These are phyloP conservation scores for Trichocladium antarcticum DNA, from an alignment of 495 filamentous ascomycete genomes.

Conservation along the genomic window DNA sequence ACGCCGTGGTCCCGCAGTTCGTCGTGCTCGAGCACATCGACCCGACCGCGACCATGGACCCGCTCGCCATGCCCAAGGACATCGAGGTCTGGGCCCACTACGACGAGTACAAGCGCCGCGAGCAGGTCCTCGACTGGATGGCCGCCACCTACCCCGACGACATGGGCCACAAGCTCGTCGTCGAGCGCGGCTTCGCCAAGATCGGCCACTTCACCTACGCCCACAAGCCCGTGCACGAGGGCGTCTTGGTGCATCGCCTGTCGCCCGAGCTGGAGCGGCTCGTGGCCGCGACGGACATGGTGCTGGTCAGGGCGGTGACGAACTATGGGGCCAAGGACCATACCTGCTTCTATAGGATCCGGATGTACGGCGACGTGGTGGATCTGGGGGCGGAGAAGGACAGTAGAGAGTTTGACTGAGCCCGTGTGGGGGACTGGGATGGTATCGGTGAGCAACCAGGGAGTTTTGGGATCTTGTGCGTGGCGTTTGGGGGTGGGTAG, in stretches of 20 bases:
- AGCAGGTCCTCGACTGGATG: slow-evolving; percentile 25
- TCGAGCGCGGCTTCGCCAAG: slow-evolving; percentile 37
- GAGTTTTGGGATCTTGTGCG: background rate
- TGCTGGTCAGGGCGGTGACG: slow-evolving; percentile 41
- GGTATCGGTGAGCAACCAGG: no score
- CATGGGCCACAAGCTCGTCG: slow-evolving; percentile 7
- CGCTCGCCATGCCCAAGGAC: slow-evolving; percentile 44
- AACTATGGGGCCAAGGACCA: slow-evolving; percentile 45
- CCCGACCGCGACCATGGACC: slow-evolving; percentile 40
- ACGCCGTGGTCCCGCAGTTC: slow-evolving; percentile 41
- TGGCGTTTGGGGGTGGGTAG: background rate
- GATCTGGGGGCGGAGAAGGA: background rate
- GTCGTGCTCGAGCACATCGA: slow-evolving; percentile 55
- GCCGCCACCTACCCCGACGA: slow-evolving; percentile 19
- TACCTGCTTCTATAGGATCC: slow-evolving; percentile 52
- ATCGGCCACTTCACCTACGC: slow-evolving; percentile 43
- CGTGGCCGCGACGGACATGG: slow-evolving; percentile 26
- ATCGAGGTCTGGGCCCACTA: slow-evolving; percentile 50
- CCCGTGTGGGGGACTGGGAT: no score
- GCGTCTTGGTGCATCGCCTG: slow-evolving; percentile 42
- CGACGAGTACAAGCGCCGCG: slow-evolving; percentile 22
- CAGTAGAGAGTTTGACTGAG: background rate
- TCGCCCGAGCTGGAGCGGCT: slow-evolving; percentile 28
- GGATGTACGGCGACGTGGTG: slow-evolving; percentile 40
- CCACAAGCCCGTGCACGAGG: slow-evolving; percentile 40